phyloP scores from a whole-genome alignment of 345 rosid species.

The Durio zibethinus region DNA sequence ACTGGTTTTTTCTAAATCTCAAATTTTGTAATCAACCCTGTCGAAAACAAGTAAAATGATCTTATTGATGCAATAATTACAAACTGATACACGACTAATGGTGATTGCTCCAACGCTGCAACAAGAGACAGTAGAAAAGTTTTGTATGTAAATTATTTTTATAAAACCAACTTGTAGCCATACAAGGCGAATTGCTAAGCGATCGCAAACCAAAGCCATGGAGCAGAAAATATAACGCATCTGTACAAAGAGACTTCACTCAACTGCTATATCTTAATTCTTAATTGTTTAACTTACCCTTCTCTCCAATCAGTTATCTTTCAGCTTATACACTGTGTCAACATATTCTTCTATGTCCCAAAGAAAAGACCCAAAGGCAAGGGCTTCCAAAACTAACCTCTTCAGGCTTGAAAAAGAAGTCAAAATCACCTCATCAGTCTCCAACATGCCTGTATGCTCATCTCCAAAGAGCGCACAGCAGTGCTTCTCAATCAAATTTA shows the following conservation, averaged over 20 bases:
- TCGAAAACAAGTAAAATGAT: neutral
- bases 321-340: slow-evolving; percentile 58
- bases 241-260: slow-evolving; percentile 18
- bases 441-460: slow-evolving; percentile 28
- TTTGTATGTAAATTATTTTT: slow-evolving; percentile 19
- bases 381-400: slow-evolving; percentile 85
- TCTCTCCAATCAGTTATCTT: slow-evolving; percentile 29
- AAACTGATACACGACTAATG: neutral
- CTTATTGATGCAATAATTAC: neutral
- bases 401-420: slow-evolving; percentile 85
- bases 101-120: neutral
- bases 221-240: slow-evolving; percentile 12
- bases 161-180: slow-evolving; percentile 5
- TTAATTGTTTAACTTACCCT: neutral
- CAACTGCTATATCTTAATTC: no score
- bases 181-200: slow-evolving; percentile 5
- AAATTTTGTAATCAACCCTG: neutral
- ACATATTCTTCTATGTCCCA: slow-evolving; percentile 87
- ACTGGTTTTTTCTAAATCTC: neutral
- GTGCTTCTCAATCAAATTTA: slow-evolving; percentile 69
- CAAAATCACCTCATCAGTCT: slow-evolving; percentile 44
- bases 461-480: slow-evolving; percentile 67
- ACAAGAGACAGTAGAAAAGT: neutral
- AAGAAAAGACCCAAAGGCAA: slow-evolving; percentile 90
- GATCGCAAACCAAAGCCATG: neutral